Evolutionary conservation across 306 rosid genomes (phyloP).

Genomic region (Astragalus membranaceus): DNA sequence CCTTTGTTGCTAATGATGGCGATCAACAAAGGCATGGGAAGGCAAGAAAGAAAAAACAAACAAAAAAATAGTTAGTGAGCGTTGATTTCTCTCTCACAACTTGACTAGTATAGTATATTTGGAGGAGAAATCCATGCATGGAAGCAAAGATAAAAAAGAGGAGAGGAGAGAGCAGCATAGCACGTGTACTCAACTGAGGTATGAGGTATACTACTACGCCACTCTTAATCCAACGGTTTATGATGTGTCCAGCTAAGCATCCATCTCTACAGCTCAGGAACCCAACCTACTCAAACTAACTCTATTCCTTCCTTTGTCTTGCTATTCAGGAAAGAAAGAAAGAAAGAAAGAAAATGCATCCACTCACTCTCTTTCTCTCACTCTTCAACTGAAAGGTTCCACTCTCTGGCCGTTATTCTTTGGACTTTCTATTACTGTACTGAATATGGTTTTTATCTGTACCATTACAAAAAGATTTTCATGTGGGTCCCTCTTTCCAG

Average conservation of each 20-base stretch:
- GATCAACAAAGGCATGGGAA: constrained; percentile 27
- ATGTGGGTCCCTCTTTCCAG: constrained; percentile 26
- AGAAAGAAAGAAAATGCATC: constrained; percentile 17
- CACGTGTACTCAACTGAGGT: constrained; percentile 86
- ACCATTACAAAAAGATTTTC: constrained; percentile 11
- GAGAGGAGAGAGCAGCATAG: constrained; percentile 30
- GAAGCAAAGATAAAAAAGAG: constrained; percentile 58
- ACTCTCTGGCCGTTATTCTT: constrained; percentile 58
- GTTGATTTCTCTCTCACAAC: constrained; percentile 35
- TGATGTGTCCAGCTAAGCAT: constrained; percentile 33
- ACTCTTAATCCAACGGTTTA: constrained; percentile 46
- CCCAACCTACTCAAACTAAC: constrained; percentile 43
- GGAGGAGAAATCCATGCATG: constrained; percentile 99
- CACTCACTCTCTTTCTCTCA: constrained; percentile 1
- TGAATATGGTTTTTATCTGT: not conserved
- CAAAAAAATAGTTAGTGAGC: constrained; percentile 35
- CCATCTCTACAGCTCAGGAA: constrained; percentile 13
- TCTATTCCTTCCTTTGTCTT: constrained; percentile 88
- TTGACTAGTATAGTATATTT: constrained; percentile 45
- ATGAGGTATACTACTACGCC: constrained; percentile 48
- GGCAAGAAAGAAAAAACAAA: constrained; percentile 10
- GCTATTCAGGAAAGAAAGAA: constrained; percentile 31
- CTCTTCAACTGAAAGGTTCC: constrained; percentile 45
- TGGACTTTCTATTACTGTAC: constrained; percentile 33
- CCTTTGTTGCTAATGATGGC: constrained; percentile 47